Evolutionary conservation across 148 eudicot genomes (phyloP), one percentile per base, ranked within the genome.

Genomic region (Vaccinium myrtillus): DNA sequence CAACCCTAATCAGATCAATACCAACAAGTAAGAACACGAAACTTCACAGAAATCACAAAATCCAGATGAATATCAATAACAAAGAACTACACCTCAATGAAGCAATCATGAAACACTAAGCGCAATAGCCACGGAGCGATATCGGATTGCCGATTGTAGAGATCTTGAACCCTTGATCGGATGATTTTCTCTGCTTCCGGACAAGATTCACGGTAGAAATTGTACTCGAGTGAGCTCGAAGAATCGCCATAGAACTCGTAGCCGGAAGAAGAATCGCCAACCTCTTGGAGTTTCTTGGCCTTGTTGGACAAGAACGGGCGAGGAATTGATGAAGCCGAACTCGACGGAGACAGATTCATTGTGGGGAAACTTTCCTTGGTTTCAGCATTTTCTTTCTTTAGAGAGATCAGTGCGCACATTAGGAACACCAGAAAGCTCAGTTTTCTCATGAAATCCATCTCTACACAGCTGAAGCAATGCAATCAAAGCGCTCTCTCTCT

Each of bases 101-200:
- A 92, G 87, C 94, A 92, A 85, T 92, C 94, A 65, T 91, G 95
- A 84, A 93, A 93, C 18, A 87, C 87, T 27, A 93, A 89, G 14
- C 94, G 89, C 85, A 93, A 85, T 32, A 93, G 83, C 2, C 92
- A 86, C 39, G 95, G 94, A 78, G 90, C 87, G 6, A 86, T 54
- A 75, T 84, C 83, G 2, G 89, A 80, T 6, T 77, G 83, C 21
- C 5, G 46, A 2, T 39, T 36, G 43, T 87, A 51, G 32, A 89
- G 75, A 10, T 25, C 75, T 12, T 81, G 89, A 85, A 91, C 82
- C 36, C 84, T 77, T 19, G 85, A 81, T 56, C 94, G 90, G 51
- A 93, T 79, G 73, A 91, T 83, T 55, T 82, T 73, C 89, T 91
- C 91, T 2, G 94, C 92, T 6, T 70, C 19, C 1, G 95, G 95